These are phyloP conservation scores for Picea sitchensis DNA, from an alignment of 75 land plant species.

Conservation along the genomic window DNA sequence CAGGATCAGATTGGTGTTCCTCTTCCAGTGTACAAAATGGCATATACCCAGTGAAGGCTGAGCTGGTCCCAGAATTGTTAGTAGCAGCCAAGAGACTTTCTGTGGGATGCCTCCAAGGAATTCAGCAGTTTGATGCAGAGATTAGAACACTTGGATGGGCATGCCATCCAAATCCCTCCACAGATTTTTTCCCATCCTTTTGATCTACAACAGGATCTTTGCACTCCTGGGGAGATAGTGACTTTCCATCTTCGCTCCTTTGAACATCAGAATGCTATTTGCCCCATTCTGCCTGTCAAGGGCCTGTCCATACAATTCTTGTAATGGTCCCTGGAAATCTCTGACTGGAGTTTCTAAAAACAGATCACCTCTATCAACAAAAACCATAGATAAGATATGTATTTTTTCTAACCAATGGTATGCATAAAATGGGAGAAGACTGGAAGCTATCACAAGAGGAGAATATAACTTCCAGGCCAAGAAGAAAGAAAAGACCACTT, in stretches of 20 bases:
- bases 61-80: constrained; percentile 53
- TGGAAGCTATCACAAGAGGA: constrained; percentile 2
- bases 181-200: too few species aligned
- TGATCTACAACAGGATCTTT: too few species aligned
- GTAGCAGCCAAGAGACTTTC: constrained; percentile 80
- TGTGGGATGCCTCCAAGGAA: constrained; percentile 77
- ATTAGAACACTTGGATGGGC: constrained; percentile 81
- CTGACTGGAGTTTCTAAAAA: constrained; percentile 63
- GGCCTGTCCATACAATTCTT: constrained; percentile 47
- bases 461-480: constrained; percentile 69
- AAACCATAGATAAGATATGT: constrained; percentile 74
- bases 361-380: constrained; percentile 52
- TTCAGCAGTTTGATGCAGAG: constrained; percentile 88
- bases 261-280: too few species aligned
- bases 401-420: constrained; percentile 72
- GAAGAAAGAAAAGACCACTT: constrained; percentile 69
- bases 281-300: constrained; percentile 36
- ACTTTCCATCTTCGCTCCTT: too few species aligned
- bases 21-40: background rate
- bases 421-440: constrained; percentile 22
- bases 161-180: constrained; percentile 51
- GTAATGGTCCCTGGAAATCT: constrained; percentile 52
- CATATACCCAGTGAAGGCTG: constrained; percentile 37
- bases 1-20: constrained; percentile 3
- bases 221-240: too few species aligned